Conservation (phyloP, 129 eudicot species). For the Escallonia rubra region DNA sequence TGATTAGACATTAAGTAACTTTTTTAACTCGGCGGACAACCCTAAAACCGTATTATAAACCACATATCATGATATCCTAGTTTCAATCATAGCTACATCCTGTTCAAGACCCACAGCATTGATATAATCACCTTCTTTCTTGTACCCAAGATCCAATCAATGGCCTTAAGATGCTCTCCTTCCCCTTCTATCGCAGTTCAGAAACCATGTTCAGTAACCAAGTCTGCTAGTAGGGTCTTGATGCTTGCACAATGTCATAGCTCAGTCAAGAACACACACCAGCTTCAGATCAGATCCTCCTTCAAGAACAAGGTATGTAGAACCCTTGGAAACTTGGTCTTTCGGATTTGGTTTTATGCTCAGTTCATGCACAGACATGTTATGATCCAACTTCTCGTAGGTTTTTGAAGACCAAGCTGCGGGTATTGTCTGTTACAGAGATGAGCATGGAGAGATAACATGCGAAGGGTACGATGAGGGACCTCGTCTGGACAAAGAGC, state of each 20-base stretch:
- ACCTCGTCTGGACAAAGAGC: slow-evolving; percentile 31
- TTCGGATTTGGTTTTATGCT: neutral
- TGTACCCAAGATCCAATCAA: neutral
- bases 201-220: neutral
- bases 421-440: slow-evolving; percentile 44
- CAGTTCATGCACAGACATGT: neutral
- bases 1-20: too few species aligned
- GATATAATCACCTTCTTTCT: neutral
- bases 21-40: too few species aligned
- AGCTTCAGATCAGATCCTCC: slow-evolving; percentile 25
- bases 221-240: neutral
- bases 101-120: too few species aligned
- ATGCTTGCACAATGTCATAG: neutral
- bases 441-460: slow-evolving; percentile 43
- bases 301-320: slow-evolving; percentile 8
- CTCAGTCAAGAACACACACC: neutral
- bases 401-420: slow-evolving; percentile 38
- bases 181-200: neutral
- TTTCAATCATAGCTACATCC: too few species aligned
- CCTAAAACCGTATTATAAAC: too few species aligned
- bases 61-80: too few species aligned
- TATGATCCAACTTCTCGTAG: slow-evolving; percentile 4
- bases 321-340: too few species aligned
- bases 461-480: slow-evolving; percentile 62
- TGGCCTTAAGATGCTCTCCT: neutral